Evolutionary conservation across 768 basidiomycete genomes (phyloP), one percentile per base, ranked within the genome.

Genomic region (Rhizopogon vinicolor): DNA sequence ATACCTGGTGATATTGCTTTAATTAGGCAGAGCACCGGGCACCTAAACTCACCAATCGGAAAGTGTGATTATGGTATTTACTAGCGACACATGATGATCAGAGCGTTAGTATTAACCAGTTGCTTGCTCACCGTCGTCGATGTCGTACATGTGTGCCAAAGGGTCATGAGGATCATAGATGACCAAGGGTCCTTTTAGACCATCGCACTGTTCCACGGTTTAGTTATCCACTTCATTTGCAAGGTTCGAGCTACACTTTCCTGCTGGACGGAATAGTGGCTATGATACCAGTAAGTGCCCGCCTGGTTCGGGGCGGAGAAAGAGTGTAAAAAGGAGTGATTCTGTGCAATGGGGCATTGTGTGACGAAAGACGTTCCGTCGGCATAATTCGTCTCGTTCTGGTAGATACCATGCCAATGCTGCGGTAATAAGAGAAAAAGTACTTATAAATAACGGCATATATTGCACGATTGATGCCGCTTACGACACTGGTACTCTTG

Each of bases 371-470:
- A 63, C 1, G 68, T 58, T 8, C 82, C 81, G 52, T 83, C 81
- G 0, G 70, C 75, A 65, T 68, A 77, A 54, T 72, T 77, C 5
- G 75, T 74, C 3, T 58, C 54, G 1, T 63, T 61, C 60, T 82
- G 81, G 50, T 67, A 72, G 46, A 83, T 62, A 1, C 82, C 81
- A 62, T 83, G 82, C 80, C 78, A 82, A 58, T 83, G 81, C 81
- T 83, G 9, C 6, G 5, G 18, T 7, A 8, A 14, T 28, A 18
- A 28, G 25, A 10, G n/a, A 3, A 7, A 60, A 7, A 39, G 22
- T 16, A 25, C 41, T 7, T 8, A 16, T n/a, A 9, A 7, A 12
- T 42, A 9, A 53, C 33, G n/a, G 10, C 7, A 3, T 4, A 25
- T 25, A 25, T 25, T 9, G 19, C 18, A 13, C 22, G 14, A 13